A percentile compares a stretch with the other conserved stretches of the same genome.
phyloP scores from a whole-genome alignment of 768 basidiomycete genomes.

The Agrocybe pediades region DNA sequence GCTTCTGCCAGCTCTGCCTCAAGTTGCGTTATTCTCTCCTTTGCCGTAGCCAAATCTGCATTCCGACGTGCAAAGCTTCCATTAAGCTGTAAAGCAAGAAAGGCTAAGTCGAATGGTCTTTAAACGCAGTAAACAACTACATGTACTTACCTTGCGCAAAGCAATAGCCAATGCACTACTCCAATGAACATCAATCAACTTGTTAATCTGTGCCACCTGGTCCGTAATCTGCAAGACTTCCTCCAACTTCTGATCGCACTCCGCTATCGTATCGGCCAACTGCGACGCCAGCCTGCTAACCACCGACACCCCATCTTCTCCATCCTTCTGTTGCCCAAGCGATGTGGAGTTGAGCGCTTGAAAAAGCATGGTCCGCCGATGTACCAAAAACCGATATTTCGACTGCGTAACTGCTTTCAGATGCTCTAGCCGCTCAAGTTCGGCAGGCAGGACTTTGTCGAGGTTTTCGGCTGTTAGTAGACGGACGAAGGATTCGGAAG shows the following conservation, averaged over 20 bases:
- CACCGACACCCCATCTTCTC: conserved; percentile 37
- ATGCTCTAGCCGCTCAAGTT: conserved; percentile 56
- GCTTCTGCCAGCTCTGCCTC: conserved; percentile 78
- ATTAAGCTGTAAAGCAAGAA: conserved; percentile 48
- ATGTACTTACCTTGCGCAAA: conserved; percentile 59
- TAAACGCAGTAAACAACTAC: neutral
- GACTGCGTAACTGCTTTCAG: conserved; percentile 59
- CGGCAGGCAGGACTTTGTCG: conserved; percentile 58
- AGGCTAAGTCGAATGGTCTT: neutral
- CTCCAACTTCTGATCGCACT: conserved; percentile 59
- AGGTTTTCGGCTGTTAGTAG: conserved; percentile 64
- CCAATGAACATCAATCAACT: conserved; percentile 65
- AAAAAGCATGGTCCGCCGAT: conserved; percentile 68
- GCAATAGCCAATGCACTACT: conserved; percentile 79
- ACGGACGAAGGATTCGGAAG: conserved; percentile 70
- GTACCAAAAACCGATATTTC: conserved; percentile 67
- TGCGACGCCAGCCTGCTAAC: conserved; percentile 51
- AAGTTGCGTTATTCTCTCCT: conserved; percentile 51
- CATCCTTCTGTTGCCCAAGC: conserved; percentile 33
- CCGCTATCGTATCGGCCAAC: conserved; percentile 56
- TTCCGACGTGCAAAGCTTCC: conserved; percentile 69
- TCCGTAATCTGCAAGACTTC: conserved; percentile 61
- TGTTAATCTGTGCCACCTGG: conserved; percentile 64
- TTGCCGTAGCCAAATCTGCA: conserved; percentile 52
- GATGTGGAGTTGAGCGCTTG: conserved; percentile 66